Conservation (phyloP, 805 yeast genomes). For the Schwanniomyces sp. region DNA sequence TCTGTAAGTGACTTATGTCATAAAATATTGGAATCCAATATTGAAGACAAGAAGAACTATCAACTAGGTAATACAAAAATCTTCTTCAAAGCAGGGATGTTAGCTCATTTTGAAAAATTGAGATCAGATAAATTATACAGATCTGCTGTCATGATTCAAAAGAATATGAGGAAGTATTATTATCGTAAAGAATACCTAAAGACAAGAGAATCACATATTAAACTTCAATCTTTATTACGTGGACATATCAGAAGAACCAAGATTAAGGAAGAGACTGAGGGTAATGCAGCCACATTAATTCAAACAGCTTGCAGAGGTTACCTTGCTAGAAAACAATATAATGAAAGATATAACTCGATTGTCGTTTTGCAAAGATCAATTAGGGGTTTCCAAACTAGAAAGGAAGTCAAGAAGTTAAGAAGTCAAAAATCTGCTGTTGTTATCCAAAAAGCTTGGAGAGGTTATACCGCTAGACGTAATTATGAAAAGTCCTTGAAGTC, state of each 20-base stretch:
- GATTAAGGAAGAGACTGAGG: constrained; percentile 55
- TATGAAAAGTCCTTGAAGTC: constrained; percentile 50
- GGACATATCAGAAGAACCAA: constrained; percentile 61
- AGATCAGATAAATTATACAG: constrained; percentile 74
- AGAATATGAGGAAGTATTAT: constrained; percentile 65
- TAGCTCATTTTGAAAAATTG: constrained; percentile 84
- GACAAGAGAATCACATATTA: constrained; percentile 52
- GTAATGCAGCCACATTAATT: constrained; percentile 62
- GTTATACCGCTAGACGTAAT: constrained; percentile 57
- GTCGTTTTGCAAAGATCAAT: constrained; percentile 46
- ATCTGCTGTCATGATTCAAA: constrained; percentile 85
- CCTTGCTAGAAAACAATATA: constrained; percentile 42
- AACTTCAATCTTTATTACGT: constrained; percentile 60
- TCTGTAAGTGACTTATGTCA: constrained; percentile 66
- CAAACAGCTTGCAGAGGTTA: constrained; percentile 68
- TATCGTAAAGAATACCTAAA: constrained; percentile 62
- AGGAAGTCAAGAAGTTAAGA: constrained; percentile 47
- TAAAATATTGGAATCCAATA: constrained; percentile 62
- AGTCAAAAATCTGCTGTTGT: constrained; percentile 63
- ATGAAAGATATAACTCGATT: constrained; percentile 35
- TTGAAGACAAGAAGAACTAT: constrained; percentile 66
- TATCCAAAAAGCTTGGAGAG: constrained; percentile 75
- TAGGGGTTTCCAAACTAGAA: constrained; percentile 57
- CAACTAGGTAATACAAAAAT: constrained; percentile 93
- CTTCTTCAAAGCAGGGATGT: constrained; percentile 94